phyloP scores from a whole-genome alignment of 2,329 filamentous ascomycete genomes.

The Alternaria arbusti region DNA sequence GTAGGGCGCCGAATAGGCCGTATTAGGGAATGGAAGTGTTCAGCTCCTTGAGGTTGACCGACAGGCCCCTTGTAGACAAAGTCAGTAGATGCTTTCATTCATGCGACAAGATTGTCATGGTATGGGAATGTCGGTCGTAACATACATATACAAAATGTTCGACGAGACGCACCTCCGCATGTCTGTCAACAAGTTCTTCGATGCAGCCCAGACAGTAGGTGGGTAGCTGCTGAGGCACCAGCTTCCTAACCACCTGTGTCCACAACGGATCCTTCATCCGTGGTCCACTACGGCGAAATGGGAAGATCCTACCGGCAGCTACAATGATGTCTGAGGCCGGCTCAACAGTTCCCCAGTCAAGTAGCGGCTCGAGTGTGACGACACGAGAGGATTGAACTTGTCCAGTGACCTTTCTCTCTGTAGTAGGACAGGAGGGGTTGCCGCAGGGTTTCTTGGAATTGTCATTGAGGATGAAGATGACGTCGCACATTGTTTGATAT shows the following conservation, averaged over 20 bases:
- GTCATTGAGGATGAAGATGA: conserved; percentile 6
- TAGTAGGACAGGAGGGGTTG: not conserved
- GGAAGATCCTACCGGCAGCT: conserved; percentile 2
- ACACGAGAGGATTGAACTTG: not conserved
- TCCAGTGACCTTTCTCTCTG: not conserved
- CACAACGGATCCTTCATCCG: conserved; percentile 15
- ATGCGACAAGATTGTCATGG: not conserved
- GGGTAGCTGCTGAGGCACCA: not conserved
- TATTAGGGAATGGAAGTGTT: not conserved
- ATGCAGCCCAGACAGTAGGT: conserved; percentile 21
- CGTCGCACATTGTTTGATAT: not conserved
- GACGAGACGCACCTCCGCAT: not conserved
- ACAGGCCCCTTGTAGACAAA: not conserved
- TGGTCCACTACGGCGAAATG: conserved; percentile 15
- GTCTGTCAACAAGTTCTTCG: conserved; percentile 8
- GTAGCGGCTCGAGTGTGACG: conserved; percentile 15
- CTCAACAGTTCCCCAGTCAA: conserved; percentile 16
- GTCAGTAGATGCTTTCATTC: not conserved
- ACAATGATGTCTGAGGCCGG: not conserved
- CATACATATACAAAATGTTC: not conserved
- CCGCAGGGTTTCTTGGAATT: not conserved
- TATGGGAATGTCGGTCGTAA: not conserved
- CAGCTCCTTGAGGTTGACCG: not conserved
- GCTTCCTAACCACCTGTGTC: conserved; percentile 3
- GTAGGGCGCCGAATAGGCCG: not conserved